Conservation (phyloP, 2,329 filamentous ascomycete species). For the Fusarium sp. region DNA sequence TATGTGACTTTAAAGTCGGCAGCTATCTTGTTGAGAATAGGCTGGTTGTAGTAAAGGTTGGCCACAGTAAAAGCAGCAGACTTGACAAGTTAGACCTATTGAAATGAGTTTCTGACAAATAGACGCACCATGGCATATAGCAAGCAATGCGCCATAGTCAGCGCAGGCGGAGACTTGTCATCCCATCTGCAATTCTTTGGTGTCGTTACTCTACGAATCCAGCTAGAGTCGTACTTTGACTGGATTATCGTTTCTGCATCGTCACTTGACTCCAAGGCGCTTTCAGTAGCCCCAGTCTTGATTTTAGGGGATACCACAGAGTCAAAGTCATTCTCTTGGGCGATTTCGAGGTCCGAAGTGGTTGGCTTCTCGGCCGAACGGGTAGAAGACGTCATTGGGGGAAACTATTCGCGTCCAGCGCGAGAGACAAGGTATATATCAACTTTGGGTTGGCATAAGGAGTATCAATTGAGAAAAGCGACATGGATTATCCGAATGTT, state of each 20-base stretch:
- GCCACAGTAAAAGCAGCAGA: constrained; percentile 77
- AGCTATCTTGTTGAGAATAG: constrained; percentile 81
- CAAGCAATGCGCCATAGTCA: constrained; percentile 76
- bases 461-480: background rate
- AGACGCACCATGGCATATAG: constrained; percentile 72
- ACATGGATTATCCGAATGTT: background rate
- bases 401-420: background rate
- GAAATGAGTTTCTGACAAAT: background rate
- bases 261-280: constrained; percentile 21
- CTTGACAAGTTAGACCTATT: constrained; percentile 45
- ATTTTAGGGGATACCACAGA: background rate
- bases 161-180: constrained; percentile 72
- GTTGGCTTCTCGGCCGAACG: constrained; percentile 1
- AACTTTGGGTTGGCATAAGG: background rate
- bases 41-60: constrained; percentile 85
- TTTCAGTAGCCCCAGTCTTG: background rate
- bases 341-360: background rate
- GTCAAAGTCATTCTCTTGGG: constrained; percentile 16
- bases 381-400: constrained; percentile 27
- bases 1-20: constrained; percentile 77
- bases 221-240: constrained; percentile 40
- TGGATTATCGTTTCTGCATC: constrained; percentile 14
- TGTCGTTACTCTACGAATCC: constrained; percentile 52
- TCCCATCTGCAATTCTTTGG: constrained; percentile 78
- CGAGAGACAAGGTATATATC: background rate